A percentile compares a stretch with the other conserved stretches of the same genome.
Conservation (phyloP, 2,329 filamentous ascomycete species). For the Cytospora mali region DNA sequence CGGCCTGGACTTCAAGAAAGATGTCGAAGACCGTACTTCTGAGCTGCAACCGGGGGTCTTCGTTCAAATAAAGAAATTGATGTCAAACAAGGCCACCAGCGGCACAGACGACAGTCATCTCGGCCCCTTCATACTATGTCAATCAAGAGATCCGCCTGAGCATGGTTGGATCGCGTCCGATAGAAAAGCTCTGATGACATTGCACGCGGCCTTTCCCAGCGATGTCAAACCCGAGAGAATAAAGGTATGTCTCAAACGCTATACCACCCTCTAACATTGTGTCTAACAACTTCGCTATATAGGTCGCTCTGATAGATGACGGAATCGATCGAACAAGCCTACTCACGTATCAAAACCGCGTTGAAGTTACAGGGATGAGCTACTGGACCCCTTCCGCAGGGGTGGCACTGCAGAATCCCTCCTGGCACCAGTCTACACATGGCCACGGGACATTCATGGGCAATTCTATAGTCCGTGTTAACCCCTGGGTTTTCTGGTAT, state of each 20-base stretch:
- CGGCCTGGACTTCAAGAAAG: background rate
- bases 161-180: conserved; percentile 12
- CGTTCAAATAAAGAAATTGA: background rate
- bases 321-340: background rate
- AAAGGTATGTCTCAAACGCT: background rate
- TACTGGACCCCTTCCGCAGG: background rate
- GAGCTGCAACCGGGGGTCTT: background rate
- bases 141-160: background rate
- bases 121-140: background rate
- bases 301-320: conserved; percentile 18
- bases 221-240: background rate
- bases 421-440: conserved; percentile 12
- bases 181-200: conserved; percentile 5
- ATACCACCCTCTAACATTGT: too few species aligned
- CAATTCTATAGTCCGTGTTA: conserved; percentile 1
- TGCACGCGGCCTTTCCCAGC: background rate
- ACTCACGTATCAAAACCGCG: background rate
- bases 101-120: background rate
- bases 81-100: background rate
- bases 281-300: background rate
- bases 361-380: conserved; percentile 11
- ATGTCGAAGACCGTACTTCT: background rate
- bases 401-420: background rate
- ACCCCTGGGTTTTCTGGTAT: conserved; percentile 12
- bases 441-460: conserved; percentile 15